phyloP scores from a whole-genome alignment of 2,329 filamentous ascomycete genomes.

The Colletotrichum plurivorum region DNA sequence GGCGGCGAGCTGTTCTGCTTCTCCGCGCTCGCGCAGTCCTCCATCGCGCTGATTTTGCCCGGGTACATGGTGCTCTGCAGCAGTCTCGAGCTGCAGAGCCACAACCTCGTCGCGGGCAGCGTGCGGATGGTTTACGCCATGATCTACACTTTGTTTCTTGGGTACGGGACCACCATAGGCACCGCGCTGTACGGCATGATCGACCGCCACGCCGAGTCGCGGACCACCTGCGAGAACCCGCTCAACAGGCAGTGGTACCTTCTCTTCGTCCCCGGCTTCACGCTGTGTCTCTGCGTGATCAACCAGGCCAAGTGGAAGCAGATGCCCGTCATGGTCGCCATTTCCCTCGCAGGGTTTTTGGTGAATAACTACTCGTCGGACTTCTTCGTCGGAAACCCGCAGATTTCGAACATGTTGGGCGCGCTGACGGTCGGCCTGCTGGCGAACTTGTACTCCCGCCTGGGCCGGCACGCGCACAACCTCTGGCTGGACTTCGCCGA shows the following conservation, averaged over 20 bases:
- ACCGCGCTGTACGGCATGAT: constrained; percentile 71
- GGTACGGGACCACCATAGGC: constrained; percentile 76
- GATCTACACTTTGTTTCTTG: constrained; percentile 77
- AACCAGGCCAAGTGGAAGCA: constrained; percentile 88
- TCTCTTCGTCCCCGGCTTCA: constrained; percentile 78
- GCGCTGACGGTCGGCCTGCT: constrained; percentile 83
- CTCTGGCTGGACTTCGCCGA: constrained; percentile 62
- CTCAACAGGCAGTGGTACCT: constrained; percentile 63
- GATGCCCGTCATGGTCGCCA: constrained; percentile 80
- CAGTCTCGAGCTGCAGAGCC: constrained; percentile 75
- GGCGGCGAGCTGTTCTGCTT: constrained; percentile 76
- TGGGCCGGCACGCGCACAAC: constrained; percentile 72
- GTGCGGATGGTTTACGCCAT: constrained; percentile 80
- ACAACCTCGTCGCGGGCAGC: constrained; percentile 74
- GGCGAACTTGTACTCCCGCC: constrained; percentile 83
- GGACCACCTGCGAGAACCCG: constrained; percentile 49
- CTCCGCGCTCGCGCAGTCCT: constrained; percentile 79
- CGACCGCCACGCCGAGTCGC: constrained; percentile 62
- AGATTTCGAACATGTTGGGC: constrained; percentile 83
- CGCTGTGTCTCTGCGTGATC: constrained; percentile 79
- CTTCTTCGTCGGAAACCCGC: constrained; percentile 77
- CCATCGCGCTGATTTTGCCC: constrained; percentile 81
- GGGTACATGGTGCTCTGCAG: constrained; percentile 68
- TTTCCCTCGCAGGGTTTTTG: constrained; percentile 80
- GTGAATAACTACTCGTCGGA: constrained; percentile 81